Evolutionary conservation across 345 rosid genomes (phyloP).

Genomic region (Turritis glabra): DNA sequence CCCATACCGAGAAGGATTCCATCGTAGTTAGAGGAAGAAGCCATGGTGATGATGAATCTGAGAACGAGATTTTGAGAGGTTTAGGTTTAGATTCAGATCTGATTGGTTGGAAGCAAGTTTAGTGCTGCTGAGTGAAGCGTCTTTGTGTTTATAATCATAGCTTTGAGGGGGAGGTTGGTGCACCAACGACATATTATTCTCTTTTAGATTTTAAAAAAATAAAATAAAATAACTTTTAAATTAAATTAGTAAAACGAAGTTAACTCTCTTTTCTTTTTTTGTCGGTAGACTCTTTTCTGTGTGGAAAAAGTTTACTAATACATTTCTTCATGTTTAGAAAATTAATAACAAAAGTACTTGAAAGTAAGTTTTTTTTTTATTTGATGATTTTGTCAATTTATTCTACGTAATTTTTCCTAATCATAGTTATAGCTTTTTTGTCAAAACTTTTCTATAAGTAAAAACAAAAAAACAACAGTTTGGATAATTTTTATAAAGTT

Average conservation of each 20-base stretch:
- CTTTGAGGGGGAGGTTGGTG: slow-evolving; percentile 3
- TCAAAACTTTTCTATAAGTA: background rate
- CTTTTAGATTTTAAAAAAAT: background rate
- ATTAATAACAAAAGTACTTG: too few species aligned
- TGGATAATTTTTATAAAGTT: background rate
- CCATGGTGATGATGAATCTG: slow-evolving; percentile 11
- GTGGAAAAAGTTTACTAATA: too few species aligned
- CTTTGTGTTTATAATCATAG: background rate
- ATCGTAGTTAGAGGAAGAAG: slow-evolving; percentile 39
- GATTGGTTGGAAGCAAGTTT: slow-evolving; percentile 9
- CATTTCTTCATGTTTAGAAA: too few species aligned
- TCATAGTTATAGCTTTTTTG: too few species aligned
- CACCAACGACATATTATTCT: slow-evolving; percentile 20
- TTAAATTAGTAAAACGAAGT: background rate
- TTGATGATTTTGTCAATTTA: too few species aligned
- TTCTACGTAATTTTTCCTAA: too few species aligned
- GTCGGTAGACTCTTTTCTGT: slow-evolving; percentile 1
- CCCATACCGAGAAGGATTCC: slow-evolving; percentile 88
- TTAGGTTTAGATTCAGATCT: slow-evolving; percentile 34
- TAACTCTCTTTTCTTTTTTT: background rate
- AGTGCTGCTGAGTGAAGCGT: background rate
- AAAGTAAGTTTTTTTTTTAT: too few species aligned
- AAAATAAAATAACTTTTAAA: background rate
- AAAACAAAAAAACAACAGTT: background rate
- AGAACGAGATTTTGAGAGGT: background rate